Evolutionary conservation across 352 stramenopile genomes (phyloP).

Genomic region (Pythium phragmiticola): DNA sequence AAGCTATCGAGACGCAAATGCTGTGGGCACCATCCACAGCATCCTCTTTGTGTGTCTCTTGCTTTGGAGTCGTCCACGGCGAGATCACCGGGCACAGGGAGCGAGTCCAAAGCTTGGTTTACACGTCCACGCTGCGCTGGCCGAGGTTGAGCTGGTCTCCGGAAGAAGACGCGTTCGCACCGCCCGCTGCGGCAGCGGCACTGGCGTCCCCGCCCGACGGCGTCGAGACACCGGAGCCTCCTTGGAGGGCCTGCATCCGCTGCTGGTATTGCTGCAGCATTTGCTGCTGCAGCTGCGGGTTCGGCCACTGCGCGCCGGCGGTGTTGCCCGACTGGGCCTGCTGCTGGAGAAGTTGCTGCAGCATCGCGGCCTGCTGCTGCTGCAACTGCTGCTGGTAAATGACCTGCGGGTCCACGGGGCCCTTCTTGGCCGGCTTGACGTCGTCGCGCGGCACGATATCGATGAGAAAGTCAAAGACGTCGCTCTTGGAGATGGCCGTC

Average conservation of each 20-base stretch:
- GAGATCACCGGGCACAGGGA: not conserved
- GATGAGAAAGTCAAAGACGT: constrained; percentile 93
- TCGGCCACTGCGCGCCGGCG: constrained; percentile 60
- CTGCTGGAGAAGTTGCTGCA: constrained; percentile 85
- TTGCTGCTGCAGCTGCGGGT: constrained; percentile 83
- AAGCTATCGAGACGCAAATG: too few relatives aligned
- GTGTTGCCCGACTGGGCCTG: constrained; percentile 63
- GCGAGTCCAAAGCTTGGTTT: constrained; percentile 10
- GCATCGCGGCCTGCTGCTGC: constrained; percentile 86
- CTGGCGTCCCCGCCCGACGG: constrained; percentile 48
- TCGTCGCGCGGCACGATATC: constrained; percentile 90
- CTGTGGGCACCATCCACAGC: not conserved
- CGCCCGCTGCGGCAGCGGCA: constrained; percentile 26
- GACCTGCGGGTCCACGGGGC: constrained; percentile 61
- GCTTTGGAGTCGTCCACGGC: too few relatives aligned
- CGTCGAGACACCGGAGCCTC: constrained; percentile 36
- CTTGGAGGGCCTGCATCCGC: constrained; percentile 68
- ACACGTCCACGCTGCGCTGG: constrained; percentile 81
- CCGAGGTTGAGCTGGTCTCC: constrained; percentile 66
- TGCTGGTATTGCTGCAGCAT: constrained; percentile 90
- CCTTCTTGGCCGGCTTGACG: constrained; percentile 87
- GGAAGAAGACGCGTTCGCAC: constrained; percentile 32
- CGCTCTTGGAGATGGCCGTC: constrained; percentile 89
- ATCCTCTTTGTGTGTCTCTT: too few relatives aligned
- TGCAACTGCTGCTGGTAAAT: constrained; percentile 88